These are phyloP conservation scores for Pseudocercospora vitis DNA, from an alignment of 2,329 filamentous ascomycete species.

Conservation along the genomic window DNA sequence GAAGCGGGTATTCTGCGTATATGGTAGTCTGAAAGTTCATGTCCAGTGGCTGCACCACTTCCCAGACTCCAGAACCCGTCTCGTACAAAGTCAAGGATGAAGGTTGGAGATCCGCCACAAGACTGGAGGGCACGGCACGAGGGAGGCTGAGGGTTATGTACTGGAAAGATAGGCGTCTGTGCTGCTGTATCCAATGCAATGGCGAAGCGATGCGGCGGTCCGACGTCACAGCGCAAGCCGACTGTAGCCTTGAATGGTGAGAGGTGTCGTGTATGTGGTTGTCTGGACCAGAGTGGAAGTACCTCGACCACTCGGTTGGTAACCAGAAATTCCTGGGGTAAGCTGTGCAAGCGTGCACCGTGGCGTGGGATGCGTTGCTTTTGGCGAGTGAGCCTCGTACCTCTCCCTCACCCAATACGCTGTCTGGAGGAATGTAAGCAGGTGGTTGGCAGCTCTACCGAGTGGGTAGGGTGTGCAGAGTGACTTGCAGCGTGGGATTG, in stretches of 20 bases:
- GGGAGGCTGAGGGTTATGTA: slow-evolving; percentile 6
- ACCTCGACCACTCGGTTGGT: slow-evolving; percentile 11
- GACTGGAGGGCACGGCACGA: not conserved
- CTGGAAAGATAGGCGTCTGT: not conserved
- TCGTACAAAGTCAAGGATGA: not conserved
- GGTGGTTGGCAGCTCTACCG: slow-evolving; percentile 18
- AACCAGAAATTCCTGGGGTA: slow-evolving; percentile 16
- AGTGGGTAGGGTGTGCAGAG: slow-evolving; percentile 16
- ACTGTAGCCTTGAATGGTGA: slow-evolving; percentile 9
- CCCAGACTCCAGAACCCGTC: not conserved
- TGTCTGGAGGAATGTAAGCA: slow-evolving; percentile 5
- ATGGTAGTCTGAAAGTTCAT: slow-evolving; percentile 36
- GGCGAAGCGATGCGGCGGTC: slow-evolving; percentile 11
- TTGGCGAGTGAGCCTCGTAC: slow-evolving; percentile 20
- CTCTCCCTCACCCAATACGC: slow-evolving; percentile 18
- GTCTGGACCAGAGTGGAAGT: slow-evolving; percentile 9
- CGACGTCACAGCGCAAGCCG: slow-evolving; percentile 22
- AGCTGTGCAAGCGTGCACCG: slow-evolving; percentile 13
- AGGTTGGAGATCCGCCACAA: not conserved
- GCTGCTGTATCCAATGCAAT: not conserved
- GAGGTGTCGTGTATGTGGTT: slow-evolving; percentile 15
- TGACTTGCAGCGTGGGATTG: slow-evolving; percentile 35
- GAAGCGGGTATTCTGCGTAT: slow-evolving; percentile 31
- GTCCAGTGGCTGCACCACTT: slow-evolving; percentile 4
- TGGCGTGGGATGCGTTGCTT: slow-evolving; percentile 25